These are phyloP conservation scores for Rehmannia glutinosa DNA, from an alignment of 257 asterid genomes.

Conservation along the genomic window DNA sequence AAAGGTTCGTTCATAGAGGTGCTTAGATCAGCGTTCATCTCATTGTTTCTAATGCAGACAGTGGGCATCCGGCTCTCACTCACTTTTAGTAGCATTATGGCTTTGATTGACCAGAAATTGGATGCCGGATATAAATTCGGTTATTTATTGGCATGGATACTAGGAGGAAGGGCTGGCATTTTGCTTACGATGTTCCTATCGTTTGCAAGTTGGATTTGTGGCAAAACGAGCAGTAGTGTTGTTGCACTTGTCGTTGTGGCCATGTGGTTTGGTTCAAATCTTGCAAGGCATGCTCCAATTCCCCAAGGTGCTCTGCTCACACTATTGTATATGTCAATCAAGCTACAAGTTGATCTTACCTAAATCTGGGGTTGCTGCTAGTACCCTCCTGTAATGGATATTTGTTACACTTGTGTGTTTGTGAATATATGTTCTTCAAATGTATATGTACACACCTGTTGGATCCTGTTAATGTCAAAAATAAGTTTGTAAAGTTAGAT, in stretches of 20 bases:
- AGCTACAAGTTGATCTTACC: conserved; percentile 61
- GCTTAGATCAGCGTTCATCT: conserved; percentile 59
- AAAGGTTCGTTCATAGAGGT: conserved; percentile 66
- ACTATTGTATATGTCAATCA: conserved; percentile 78
- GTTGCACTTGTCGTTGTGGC: conserved; percentile 65
- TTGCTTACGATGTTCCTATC: conserved; percentile 62
- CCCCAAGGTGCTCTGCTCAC: conserved; percentile 92
- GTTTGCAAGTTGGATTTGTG: conserved; percentile 80
- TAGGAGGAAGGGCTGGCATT: conserved; percentile 73
- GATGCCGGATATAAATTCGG: conserved; percentile 81
- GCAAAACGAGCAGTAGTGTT: conserved; percentile 72
- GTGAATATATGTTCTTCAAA: too few species aligned
- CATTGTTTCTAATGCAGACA: conserved; percentile 71
- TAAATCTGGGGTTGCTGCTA: conserved; percentile 31
- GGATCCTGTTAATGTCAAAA: too few species aligned
- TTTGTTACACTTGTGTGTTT: conserved; percentile 2
- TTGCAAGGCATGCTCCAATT: conserved; percentile 63
- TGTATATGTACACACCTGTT: too few species aligned
- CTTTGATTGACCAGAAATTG: conserved; percentile 60
- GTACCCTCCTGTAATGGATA: not conserved
- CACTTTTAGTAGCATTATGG: conserved; percentile 60
- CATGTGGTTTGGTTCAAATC: conserved; percentile 75
- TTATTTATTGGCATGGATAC: conserved; percentile 57
- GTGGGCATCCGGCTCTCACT: conserved; percentile 60
- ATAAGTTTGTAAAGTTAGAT: too few species aligned